Evolutionary conservation across 75 land plant species (phyloP), one percentile per base, ranked within the genome.

Genomic region (Sequoia sempervirens): DNA sequence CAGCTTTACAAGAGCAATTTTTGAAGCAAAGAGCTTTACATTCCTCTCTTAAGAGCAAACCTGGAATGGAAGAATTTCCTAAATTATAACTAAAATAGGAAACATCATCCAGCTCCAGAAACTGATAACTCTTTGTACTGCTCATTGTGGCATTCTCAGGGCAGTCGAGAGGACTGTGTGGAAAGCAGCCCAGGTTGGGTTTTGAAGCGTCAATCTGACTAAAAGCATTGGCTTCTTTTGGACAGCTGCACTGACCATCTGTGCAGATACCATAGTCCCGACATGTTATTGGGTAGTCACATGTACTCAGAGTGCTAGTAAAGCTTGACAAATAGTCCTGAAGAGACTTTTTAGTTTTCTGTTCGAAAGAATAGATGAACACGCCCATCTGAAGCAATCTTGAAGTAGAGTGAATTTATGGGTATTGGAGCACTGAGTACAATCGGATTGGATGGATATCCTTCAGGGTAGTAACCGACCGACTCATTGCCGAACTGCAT

Each of bases 1-100:
- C 86, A 26, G 88, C 91, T 83, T 83, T 83, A 37, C 91, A 89
- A 17, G 87, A 85, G 34, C 91, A 89, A 56, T 87, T 85, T 45
- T 80, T 79, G 43, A 85, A 40, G 30, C 91, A 89, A 4, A 83
- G 85, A 18, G 75, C 37, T 61, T 85, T 87, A 83, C 91, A 89
- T 20, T 23, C 80, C 32, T 87, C 81, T 20, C 76, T 32, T 80
- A 74, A 84, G 45, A 20, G 36, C n/a, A 52, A 46, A 30, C 18
- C 41, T 1, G 17, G 2, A 15, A 38, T 79, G 10, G 81, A 56
- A 11, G 36, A 52, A 50, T 37, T 53, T 5, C 28, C 34, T 10
- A 38, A 61, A 41, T 18, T 4, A 61, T 52, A 84, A 46, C 30
- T 80, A 70, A 87, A 89, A 84, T 87, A 85, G 4, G 75, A n/a